Base-by-base conservation (phyloP, 78 protist species). In the Neovahlkampfia damariscottae region DNA sequence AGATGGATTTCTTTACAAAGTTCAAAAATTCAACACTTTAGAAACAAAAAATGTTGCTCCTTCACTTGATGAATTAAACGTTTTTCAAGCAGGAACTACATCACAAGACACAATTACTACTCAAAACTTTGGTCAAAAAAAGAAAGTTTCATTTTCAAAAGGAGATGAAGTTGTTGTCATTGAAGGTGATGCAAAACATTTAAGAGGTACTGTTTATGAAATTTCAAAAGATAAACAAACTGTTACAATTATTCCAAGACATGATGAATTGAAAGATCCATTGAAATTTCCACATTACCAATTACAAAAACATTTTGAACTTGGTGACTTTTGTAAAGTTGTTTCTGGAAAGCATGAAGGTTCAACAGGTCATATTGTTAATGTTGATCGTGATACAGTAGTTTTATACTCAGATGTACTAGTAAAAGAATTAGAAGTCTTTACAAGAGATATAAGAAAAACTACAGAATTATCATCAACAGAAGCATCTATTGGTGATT, bases 311-410 rank as follows among this genome's bases (percentile, higher is more conserved):
- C 38, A 7, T 40, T 81, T 81, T 72, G 38, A 74, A 73, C 10
- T 40, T 34, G 84, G 84, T 19, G 80, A 72, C 77, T 78, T 73
- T 58, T 72, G 62, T 36, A 7, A 77, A 74, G 84, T 81, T 58
- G 8, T 36, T 8, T 6, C 62, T 40, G 84, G 84, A 5, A 37
- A 1, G 36, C 80, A 77, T 67, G 19, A 31, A 9, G 84, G 84
- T 36, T 78, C 72, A 59, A 76, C 82, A 2, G 84, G 84, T n/a
- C 28, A 38, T 9, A 8, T 81, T 3, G 82, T 81, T 39, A 28
- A 36, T 37, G 80, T 81, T 58, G 74, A 41, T 9, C 74, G 5
- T 10, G 2, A 76, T 31, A 0, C 0, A 38, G 79, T 77, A 36
- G 0, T 6, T 30, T 27, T 81, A 37, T 75, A 73, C 6, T 5